Evolutionary conservation across 176 grass and related monocot genomes (phyloP), one percentile per base, ranked within the genome.

Genomic region (Zizania latifolia): DNA sequence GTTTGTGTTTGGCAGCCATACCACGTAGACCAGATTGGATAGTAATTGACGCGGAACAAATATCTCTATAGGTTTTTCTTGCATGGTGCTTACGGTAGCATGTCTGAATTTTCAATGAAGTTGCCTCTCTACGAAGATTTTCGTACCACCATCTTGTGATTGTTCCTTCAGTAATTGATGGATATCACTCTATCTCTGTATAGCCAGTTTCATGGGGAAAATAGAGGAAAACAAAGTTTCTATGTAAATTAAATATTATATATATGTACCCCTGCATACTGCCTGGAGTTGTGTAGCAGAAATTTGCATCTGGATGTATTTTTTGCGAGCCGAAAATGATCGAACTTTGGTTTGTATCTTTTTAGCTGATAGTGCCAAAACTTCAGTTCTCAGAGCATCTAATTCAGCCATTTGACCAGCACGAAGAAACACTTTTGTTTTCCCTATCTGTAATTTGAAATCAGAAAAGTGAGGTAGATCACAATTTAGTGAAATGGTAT

Each of bases 361-460:
- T 63, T 83, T 94, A 11, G 91, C 91, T 35, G 89, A 94, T 37
- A 67, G 68, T 55, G 86, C 95, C 79, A 98, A 78, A 57, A 98
- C 86, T 79, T 92, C 95, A 65, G 92, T 98, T 79, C 95, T 93
- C 59, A 82, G 80, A 75, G 95, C 86, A 92, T 98, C 95, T 85
- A 98, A 78, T 71, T 98, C 89, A 39, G 95, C 95, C 95, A 99
- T 99, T 86, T 94, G 95, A 82, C 95, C 95, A 72, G 91, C 89
- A 43, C 89, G 86, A 33, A 99, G 86, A 86, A 99, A 99, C 33
- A 99, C 91, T 84, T 99, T 98, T 31, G 89, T 94, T 73, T 88
- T 91, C 41, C 95, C 95, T 86, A 98, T 92, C 95, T 98, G 78
- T 45, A 83, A 78, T 77, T 80, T 65, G 6, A 79, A 68, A 51